A percentile compares a stretch with the other conserved stretches of the same genome.
phyloP scores from a whole-genome alignment of 192 early-diverging fungal species.

The Backusella liffmaniae region DNA sequence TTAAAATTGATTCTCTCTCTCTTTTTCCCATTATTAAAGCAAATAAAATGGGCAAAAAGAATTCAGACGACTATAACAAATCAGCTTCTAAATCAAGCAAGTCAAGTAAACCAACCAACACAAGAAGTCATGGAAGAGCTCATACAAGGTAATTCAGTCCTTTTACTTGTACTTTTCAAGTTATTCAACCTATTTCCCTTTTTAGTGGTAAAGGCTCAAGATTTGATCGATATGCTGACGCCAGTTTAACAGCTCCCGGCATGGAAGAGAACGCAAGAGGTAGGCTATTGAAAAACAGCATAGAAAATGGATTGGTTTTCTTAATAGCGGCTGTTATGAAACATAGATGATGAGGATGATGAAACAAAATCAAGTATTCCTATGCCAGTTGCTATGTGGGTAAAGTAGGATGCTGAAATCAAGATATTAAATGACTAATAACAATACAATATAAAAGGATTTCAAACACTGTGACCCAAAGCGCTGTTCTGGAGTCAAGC shows the following conservation, averaged over 20 bases:
- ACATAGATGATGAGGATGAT: neutral
- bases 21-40: neutral
- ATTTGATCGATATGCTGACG: constrained; percentile 10
- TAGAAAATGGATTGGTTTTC: neutral
- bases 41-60: constrained; percentile 14
- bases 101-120: neutral
- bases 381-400: constrained; percentile 79
- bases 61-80: constrained; percentile 8
- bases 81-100: neutral
- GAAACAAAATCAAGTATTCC: constrained; percentile 41
- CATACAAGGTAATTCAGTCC: neutral
- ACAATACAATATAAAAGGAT: constrained; percentile 55
- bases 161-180: neutral
- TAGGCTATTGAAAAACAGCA: neutral
- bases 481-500: constrained; percentile 90
- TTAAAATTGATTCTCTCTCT: neutral
- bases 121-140: neutral
- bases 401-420: constrained; percentile 8
- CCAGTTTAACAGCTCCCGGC: constrained; percentile 9
- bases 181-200: neutral
- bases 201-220: neutral
- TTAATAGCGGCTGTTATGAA: neutral
- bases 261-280: neutral
- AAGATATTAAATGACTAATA: neutral
- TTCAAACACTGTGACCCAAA: constrained; percentile 99